Base-by-base conservation (phyloP, 1,284 basidiomycete species). In the Agroathelia rolfsii region DNA sequence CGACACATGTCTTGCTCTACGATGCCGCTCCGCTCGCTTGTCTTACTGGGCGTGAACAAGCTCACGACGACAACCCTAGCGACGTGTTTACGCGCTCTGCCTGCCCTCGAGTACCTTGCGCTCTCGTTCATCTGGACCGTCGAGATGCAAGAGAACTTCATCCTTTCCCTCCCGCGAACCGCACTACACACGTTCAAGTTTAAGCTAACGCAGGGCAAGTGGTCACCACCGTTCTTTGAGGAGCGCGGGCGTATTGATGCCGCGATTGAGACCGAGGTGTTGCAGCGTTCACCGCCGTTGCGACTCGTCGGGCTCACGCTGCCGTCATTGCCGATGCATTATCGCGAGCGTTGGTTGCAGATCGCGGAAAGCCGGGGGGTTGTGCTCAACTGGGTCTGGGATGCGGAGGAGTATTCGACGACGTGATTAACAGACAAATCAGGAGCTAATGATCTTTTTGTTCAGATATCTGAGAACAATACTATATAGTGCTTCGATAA, bases 11-110 rank as follows among this genome's bases (percentile, higher is more conserved):
- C n/a, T n/a, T n/a, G n/a, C n/a, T n/a, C n/a, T n/a, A n/a, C n/a
- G n/a, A n/a, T n/a, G n/a, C n/a, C n/a, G n/a, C 44, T 65, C 30
- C 48, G 50, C 20, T 55, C 44, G 35, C 46, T 67, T n/a, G 52
- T 61, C 34, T 50, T 64, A 5, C 45, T 65, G 3, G 53, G 51
- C 2, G 58, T 56, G 38, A 53, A 41, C 30, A 49, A 54, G 8
- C 41, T 65, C 11, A 51, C 56, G 4, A 56, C 48, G 19, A 28
- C 45, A 5, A 41, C 37, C 10, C 41, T 66, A 14, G 43, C 51
- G 11, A 39, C 43, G 6, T 58, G 53, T 27, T 36, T 66, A 2
- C 41, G 42, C 15, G 35, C 25, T 17, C 36, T 64, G 15, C 42
- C 43, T 0, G 36, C 27, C 14, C 44, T 65, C n/a, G 50, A 58